A percentile compares a stretch with the other conserved stretches of the same genome.
phyloP scores from a whole-genome alignment of 2,329 filamentous ascomycete species.

The Penicillium sp. region DNA sequence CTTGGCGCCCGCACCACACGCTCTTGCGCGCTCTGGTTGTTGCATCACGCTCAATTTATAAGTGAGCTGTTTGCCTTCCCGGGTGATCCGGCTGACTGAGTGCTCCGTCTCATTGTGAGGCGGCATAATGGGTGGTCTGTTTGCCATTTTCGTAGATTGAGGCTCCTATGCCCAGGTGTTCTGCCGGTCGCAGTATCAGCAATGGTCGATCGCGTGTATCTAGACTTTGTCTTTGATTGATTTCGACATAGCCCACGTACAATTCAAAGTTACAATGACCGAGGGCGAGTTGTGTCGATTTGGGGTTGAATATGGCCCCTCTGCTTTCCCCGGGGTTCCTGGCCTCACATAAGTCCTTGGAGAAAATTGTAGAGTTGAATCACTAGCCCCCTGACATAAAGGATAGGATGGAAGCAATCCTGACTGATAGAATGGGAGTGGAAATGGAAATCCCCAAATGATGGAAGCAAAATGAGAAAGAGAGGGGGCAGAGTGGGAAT shows the following conservation, averaged over 20 bases:
- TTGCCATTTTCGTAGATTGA: slow-evolving; percentile 41
- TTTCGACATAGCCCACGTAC: neutral
- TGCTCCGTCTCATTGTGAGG: slow-evolving; percentile 56
- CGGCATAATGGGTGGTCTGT: slow-evolving; percentile 37
- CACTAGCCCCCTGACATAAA: neutral
- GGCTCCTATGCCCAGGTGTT: neutral
- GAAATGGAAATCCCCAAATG: neutral
- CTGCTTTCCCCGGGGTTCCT: neutral
- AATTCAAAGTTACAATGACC: neutral
- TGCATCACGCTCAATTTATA: slow-evolving; percentile 86
- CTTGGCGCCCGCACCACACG: slow-evolving; percentile 92
- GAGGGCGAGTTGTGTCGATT: neutral
- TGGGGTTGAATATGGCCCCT: neutral
- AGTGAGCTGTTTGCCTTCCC: slow-evolving; percentile 72
- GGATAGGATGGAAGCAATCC: neutral
- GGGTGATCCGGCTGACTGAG: slow-evolving; percentile 60
- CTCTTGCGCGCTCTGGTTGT: slow-evolving; percentile 89
- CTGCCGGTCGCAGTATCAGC: slow-evolving; percentile 16
- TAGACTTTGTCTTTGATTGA: neutral
- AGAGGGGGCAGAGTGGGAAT: slow-evolving; percentile 13
- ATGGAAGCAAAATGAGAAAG: slow-evolving; percentile 4
- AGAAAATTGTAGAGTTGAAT: neutral
- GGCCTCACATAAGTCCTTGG: neutral
- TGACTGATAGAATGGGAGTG: neutral
- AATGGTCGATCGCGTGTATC: neutral